phyloP scores from a whole-genome alignment of 345 rosid genomes.

The thale cress (Arabidopsis thaliana) region DNA sequence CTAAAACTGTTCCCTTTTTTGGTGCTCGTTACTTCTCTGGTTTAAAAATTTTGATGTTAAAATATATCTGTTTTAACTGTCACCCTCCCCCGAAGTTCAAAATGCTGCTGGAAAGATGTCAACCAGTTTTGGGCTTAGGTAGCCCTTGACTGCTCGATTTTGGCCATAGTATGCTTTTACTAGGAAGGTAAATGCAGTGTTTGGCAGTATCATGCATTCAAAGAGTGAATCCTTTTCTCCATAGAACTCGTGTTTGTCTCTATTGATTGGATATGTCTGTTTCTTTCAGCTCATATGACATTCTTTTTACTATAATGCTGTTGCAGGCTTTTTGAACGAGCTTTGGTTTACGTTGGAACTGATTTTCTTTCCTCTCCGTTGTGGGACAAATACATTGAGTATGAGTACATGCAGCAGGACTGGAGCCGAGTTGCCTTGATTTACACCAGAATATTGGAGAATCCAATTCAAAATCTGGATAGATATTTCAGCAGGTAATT shows the following conservation, averaged over 20 bases:
- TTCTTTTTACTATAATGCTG: conserved; percentile 34
- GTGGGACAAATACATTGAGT: conserved; percentile 97
- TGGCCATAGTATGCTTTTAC: conserved; percentile 78
- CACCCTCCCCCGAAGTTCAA: conserved; percentile 72
- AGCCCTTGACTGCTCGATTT: conserved; percentile 88
- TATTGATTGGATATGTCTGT: conserved; percentile 47
- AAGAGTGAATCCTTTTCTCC: conserved; percentile 83
- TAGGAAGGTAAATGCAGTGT: conserved; percentile 95
- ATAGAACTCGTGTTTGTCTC: conserved; percentile 49
- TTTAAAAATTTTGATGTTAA: conserved; percentile 40
- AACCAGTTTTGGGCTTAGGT: conserved; percentile 86
- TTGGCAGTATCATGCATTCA: conserved; percentile 64
- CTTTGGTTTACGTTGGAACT: conserved; percentile 85
- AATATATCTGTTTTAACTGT: conserved; percentile 56
- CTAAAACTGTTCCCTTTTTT: conserved; percentile 43
- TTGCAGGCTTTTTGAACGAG: conserved; percentile 91
- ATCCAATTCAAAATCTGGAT: conserved; percentile 87
- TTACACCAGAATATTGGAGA: conserved; percentile 82
- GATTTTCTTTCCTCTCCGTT: conserved; percentile 80
- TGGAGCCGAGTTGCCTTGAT: conserved; percentile 82
- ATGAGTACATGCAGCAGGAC: conserved; percentile 86
- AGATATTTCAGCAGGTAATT: conserved; percentile 71
- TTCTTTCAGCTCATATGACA: conserved; percentile 39
- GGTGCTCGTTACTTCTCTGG: conserved; percentile 37
- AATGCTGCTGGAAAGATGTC: conserved; percentile 96